phyloP scores from a whole-genome alignment of 148 eudicot species.

The Amaranthus palmeri region DNA sequence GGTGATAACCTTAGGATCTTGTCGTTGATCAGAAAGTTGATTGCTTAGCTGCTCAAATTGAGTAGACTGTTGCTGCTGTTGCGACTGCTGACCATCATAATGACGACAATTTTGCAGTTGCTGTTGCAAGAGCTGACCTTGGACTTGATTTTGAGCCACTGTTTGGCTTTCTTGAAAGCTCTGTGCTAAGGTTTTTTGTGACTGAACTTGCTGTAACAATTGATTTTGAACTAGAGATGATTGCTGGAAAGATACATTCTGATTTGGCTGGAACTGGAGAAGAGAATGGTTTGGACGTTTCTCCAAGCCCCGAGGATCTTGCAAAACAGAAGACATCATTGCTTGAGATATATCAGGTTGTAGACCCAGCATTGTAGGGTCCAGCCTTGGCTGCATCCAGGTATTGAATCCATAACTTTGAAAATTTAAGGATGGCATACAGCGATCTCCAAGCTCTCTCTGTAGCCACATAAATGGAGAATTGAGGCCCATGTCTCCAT shows the following conservation, averaged over 20 bases:
- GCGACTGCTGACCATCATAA: slow-evolving; percentile 32
- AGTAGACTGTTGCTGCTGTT: slow-evolving; percentile 37
- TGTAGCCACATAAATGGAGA: slow-evolving; percentile 68
- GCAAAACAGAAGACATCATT: slow-evolving; percentile 65
- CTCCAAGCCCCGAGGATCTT: slow-evolving; percentile 48
- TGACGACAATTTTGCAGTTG: slow-evolving; percentile 35
- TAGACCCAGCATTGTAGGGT: slow-evolving; percentile 51
- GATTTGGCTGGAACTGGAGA: slow-evolving; percentile 56
- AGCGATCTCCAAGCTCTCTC: slow-evolving; percentile 50
- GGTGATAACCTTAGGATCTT: slow-evolving; percentile 32
- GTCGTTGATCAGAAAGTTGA: slow-evolving; percentile 40
- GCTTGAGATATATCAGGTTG: slow-evolving; percentile 60
- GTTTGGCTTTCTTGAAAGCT: slow-evolving; percentile 40
- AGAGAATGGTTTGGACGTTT: slow-evolving; percentile 43
- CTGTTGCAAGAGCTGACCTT: slow-evolving; percentile 48
- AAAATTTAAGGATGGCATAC: slow-evolving; percentile 54
- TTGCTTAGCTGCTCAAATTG: slow-evolving; percentile 34
- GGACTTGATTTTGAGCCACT: slow-evolving; percentile 37
- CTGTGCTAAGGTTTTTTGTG: slow-evolving; percentile 40
- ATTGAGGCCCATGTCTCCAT: slow-evolving; percentile 60
- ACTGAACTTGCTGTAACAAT: slow-evolving; percentile 44
- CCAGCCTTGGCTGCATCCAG: slow-evolving; percentile 80
- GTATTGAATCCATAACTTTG: slow-evolving; percentile 61
- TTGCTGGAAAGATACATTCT: slow-evolving; percentile 35
- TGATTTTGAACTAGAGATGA: slow-evolving; percentile 38